phyloP scores from a whole-genome alignment of 2,329 filamentous ascomycete genomes.

The Aspergillus brunneoviolaceus region DNA sequence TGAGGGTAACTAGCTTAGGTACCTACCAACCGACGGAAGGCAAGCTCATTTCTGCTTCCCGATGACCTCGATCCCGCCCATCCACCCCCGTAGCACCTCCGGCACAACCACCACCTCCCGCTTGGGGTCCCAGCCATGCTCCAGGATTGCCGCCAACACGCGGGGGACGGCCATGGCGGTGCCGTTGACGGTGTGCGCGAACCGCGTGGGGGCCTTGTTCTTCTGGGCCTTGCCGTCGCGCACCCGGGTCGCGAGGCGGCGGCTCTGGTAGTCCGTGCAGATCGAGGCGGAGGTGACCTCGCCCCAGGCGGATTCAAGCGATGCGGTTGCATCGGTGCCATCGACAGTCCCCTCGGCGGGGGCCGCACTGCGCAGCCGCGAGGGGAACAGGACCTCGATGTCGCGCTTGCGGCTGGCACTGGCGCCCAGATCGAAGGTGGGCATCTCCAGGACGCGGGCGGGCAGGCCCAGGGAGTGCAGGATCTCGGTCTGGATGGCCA shows the following conservation, averaged over 20 bases:
- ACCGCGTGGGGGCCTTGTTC: constrained; percentile 50
- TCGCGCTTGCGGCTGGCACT: constrained; percentile 84
- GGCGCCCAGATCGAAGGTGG: constrained; percentile 80
- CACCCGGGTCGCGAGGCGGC: constrained; percentile 74
- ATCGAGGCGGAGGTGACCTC: constrained; percentile 89
- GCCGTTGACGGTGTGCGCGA: constrained; percentile 89
- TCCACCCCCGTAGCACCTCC: constrained; percentile 75
- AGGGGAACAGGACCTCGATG: constrained; percentile 93
- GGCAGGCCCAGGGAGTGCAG: constrained; percentile 73
- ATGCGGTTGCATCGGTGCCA: constrained; percentile 5
- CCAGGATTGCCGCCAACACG: constrained; percentile 82
- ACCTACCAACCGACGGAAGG: too few relatives aligned
- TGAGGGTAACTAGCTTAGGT: too few relatives aligned
- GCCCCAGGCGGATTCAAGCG: constrained; percentile 72
- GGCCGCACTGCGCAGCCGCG: constrained; percentile 50
- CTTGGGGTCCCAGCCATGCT: constrained; percentile 82
- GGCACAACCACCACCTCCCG: constrained; percentile 70
- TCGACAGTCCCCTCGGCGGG: too few relatives aligned
- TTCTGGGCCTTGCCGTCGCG: constrained; percentile 50
- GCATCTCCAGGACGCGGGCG: constrained; percentile 92
- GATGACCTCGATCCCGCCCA: constrained; percentile 73
- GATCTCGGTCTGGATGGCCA: constrained; percentile 83
- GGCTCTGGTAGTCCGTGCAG: constrained; percentile 91
- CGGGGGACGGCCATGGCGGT: constrained; percentile 90
- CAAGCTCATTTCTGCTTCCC: constrained; percentile 25